Percentiles rank a stretch among this genome's conserved stretches.
Conservation (phyloP, 208 protist genomes). For the Crithidia bombi region DNA sequence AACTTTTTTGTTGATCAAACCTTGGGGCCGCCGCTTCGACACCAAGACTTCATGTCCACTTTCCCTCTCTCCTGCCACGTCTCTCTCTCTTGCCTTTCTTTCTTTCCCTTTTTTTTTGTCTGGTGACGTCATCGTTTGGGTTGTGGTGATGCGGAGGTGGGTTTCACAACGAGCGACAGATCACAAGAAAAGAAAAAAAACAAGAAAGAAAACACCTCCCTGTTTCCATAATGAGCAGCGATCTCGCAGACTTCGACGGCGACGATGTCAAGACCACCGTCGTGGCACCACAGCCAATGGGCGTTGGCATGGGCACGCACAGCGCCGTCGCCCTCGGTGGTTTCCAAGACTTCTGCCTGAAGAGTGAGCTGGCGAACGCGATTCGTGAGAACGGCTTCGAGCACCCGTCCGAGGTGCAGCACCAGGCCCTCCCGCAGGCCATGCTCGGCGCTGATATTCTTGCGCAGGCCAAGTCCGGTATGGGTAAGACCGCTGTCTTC, state of each 20-base stretch:
- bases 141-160: too few species aligned
- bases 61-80: too few species aligned
- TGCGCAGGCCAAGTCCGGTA: slow-evolving; percentile 99
- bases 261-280: slow-evolving; percentile 86
- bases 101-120: too few species aligned
- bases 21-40: too few species aligned
- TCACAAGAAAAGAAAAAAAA: too few species aligned
- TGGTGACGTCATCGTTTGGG: too few species aligned
- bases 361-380: slow-evolving; percentile 98
- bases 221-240: slow-evolving; percentile 62
- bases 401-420: slow-evolving; percentile 97
- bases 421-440: slow-evolving; percentile 98
- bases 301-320: slow-evolving; percentile 87
- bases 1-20: too few species aligned
- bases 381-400: slow-evolving; percentile 96
- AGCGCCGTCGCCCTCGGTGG: slow-evolving; percentile 92
- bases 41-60: too few species aligned
- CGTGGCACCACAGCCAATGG: slow-evolving; percentile 66
- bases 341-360: slow-evolving; percentile 99
- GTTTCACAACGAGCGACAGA: too few species aligned
- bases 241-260: slow-evolving; percentile 91
- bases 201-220: background rate
- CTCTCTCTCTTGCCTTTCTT: too few species aligned
- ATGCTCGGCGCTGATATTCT: slow-evolving; percentile 98
- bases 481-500: slow-evolving; percentile 99